Base-by-base conservation (phyloP, 768 basidiomycete genomes). In the Paxillus rubicundulus region DNA sequence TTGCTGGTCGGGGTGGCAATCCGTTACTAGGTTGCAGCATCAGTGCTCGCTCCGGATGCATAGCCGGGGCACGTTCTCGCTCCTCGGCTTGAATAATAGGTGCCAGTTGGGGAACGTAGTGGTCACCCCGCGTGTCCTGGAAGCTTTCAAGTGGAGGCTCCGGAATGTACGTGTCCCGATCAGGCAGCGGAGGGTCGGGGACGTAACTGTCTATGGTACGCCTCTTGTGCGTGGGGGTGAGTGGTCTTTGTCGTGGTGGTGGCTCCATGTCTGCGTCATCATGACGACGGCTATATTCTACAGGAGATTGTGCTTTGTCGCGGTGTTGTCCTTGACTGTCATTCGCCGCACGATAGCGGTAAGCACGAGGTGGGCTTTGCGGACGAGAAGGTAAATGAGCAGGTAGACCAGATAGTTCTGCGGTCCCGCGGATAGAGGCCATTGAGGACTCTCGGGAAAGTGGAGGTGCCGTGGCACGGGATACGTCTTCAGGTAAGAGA, bases 21-120 rank as follows among this genome's bases (percentile, higher is more conserved):
- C 61, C 61, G 7, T 64, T 64, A n/a, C n/a, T n/a, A 18, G 8
- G 53, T 30, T 71, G 70, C 7, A 70, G 50, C 55, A 69, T 54
- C 5, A 65, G 53, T 16, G 63, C 70, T 5, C 70, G 68, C 24
- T 69, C 68, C 3, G 66, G 70, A 42, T 71, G 68, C 53, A 69
- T 68, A 5, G 49, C 39, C 1, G 47, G 50, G 18, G 44, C 57
- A 21, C 54, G 61, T 3, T 55, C 52, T 20, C 17, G 53, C 2
- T 47, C 55, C 10, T 56, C 56, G 3, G 55, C 58, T 41, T 37
- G 55, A 8, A 47, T 37, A 1, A 44, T 17, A 0, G 33, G 39
- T 0, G 53, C 52, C 5, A 54, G 59, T 28, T 48, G 52, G 17
- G 34, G 17, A 10, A 42, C 40, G 14, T 38, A 47, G 21, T 43